Conservation (phyloP, 805 yeast genomes). For the Metschnikowia hibisci region DNA sequence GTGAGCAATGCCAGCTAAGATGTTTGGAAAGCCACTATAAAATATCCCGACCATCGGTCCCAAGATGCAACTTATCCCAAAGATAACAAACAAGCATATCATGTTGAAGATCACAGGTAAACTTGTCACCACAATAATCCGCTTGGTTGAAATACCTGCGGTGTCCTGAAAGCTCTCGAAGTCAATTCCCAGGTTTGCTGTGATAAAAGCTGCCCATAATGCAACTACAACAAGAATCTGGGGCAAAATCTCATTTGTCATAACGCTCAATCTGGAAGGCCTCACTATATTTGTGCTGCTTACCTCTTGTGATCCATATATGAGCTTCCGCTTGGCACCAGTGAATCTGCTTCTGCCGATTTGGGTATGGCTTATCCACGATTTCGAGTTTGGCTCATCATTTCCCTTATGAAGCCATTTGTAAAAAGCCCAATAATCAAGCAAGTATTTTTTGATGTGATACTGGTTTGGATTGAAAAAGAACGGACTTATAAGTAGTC, state of each 20-base stretch:
- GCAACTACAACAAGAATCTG: slow-evolving; percentile 31
- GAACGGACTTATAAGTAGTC: slow-evolving; percentile 89
- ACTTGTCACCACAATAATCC: slow-evolving; percentile 42
- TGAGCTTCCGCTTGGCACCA: slow-evolving; percentile 12
- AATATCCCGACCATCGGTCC: slow-evolving; percentile 51
- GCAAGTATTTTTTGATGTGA: slow-evolving; percentile 91
- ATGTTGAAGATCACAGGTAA: slow-evolving; percentile 48
- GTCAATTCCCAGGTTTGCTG: slow-evolving; percentile 45
- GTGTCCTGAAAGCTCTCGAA: slow-evolving; percentile 35
- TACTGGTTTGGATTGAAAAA: slow-evolving; percentile 97
- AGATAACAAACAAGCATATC: slow-evolving; percentile 35
- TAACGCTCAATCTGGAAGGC: slow-evolving; percentile 45
- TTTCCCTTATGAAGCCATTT: slow-evolving; percentile 57
- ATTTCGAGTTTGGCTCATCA: background rate
- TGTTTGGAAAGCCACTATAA: slow-evolving; percentile 43
- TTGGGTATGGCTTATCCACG: slow-evolving; percentile 15
- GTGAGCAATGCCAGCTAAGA: slow-evolving; percentile 42
- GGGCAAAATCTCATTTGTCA: slow-evolving; percentile 40
- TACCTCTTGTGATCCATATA: slow-evolving; percentile 31
- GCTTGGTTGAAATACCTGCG: slow-evolving; percentile 21
- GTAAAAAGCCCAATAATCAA: slow-evolving; percentile 92
- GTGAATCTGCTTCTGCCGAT: slow-evolving; percentile 15
- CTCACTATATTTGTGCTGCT: slow-evolving; percentile 42
- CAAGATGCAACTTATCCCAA: slow-evolving; percentile 41
- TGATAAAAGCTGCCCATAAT: slow-evolving; percentile 46